Percentiles rank a stretch among this genome's conserved stretches.
Conservation (phyloP, 306 rosid species). For the Gillenia trifoliata region DNA sequence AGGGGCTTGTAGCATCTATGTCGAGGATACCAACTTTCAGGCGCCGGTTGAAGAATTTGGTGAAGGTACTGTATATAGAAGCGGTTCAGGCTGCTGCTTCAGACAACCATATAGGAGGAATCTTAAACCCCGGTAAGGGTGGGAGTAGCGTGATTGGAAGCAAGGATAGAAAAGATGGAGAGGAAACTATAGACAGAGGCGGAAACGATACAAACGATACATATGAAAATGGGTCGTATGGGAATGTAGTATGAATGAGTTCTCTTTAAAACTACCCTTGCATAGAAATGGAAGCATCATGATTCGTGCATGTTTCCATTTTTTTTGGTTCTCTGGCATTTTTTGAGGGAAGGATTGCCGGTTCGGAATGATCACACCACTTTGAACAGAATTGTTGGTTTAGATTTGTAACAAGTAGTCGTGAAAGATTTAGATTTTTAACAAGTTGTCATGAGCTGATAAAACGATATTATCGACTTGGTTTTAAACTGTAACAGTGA, state of each 20-base stretch:
- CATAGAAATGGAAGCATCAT: neutral
- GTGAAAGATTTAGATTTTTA: too few relatives aligned
- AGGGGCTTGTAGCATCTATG: slow-evolving; percentile 66
- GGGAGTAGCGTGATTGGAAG: slow-evolving; percentile 10
- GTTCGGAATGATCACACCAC: too few relatives aligned
- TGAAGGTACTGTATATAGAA: slow-evolving; percentile 61
- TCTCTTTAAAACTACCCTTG: neutral
- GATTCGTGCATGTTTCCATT: too few relatives aligned
- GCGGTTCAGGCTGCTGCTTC: slow-evolving; percentile 47
- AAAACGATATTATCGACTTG: too few relatives aligned
- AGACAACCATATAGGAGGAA: slow-evolving; percentile 29
- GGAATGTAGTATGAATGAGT: slow-evolving; percentile 15
- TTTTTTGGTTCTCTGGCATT: too few relatives aligned
- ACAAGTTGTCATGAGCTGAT: too few relatives aligned
- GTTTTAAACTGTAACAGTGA: too few relatives aligned
- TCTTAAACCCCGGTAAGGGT: neutral
- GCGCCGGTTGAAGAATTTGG: slow-evolving; percentile 51
- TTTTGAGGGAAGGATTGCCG: too few relatives aligned
- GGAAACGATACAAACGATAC: neutral
- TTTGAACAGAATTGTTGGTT: too few relatives aligned
- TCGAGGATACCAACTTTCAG: slow-evolving; percentile 70
- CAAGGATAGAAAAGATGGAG: slow-evolving; percentile 8
- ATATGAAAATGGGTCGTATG: too few relatives aligned
- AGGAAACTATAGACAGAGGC: slow-evolving; percentile 8
- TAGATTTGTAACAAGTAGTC: too few relatives aligned